Percentiles rank a stretch among this genome's conserved stretches.
phyloP scores from a whole-genome alignment of 164 flowering plant genomes.

The Vitis rupestris region DNA sequence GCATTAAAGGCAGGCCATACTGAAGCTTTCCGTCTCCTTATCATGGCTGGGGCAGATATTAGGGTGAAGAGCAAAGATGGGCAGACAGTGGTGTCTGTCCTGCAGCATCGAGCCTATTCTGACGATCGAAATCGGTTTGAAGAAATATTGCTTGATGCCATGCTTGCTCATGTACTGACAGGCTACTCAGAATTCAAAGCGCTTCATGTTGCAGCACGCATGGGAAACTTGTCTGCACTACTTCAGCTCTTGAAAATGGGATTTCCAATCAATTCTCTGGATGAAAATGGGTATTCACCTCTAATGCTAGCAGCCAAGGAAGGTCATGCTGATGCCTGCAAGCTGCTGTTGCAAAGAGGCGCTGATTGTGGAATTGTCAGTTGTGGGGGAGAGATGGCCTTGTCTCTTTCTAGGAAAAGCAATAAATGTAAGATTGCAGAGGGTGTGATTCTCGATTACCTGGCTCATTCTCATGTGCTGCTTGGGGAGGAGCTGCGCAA shows the following conservation, averaged over 20 bases:
- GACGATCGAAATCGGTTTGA: slow-evolving; percentile 4
- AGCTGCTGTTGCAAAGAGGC: slow-evolving; percentile 9
- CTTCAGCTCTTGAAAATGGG: slow-evolving; percentile 12
- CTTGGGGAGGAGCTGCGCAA: slow-evolving; percentile 10
- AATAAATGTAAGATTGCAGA: slow-evolving; percentile 13
- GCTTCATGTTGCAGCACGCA: slow-evolving; percentile 9
- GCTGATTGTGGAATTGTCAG: slow-evolving; percentile 2
- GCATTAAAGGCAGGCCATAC: slow-evolving; percentile 11
- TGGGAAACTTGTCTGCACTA: slow-evolving; percentile 4
- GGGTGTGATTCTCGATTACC: slow-evolving; percentile 8
- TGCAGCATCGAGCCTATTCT: slow-evolving; percentile 4
- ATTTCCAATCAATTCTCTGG: neutral
- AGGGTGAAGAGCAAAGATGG: slow-evolving; percentile 9
- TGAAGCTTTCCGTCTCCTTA: slow-evolving; percentile 10
- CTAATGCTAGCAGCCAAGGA: slow-evolving; percentile 17
- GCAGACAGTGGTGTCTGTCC: neutral
- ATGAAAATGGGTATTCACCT: slow-evolving; percentile 11
- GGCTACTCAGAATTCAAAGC: slow-evolving; percentile 9
- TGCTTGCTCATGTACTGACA: slow-evolving; percentile 1
- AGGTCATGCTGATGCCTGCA: slow-evolving; percentile 12
- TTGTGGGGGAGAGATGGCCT: slow-evolving; percentile 5
- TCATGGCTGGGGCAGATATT: slow-evolving; percentile 7
- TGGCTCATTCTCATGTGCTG: slow-evolving; percentile 14
- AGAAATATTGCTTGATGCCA: slow-evolving; percentile 12
- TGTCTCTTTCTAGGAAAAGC: slow-evolving; percentile 8